These are phyloP conservation scores for Botryotinia globosa DNA, from an alignment of 2,329 filamentous ascomycete species.

Conservation along the genomic window DNA sequence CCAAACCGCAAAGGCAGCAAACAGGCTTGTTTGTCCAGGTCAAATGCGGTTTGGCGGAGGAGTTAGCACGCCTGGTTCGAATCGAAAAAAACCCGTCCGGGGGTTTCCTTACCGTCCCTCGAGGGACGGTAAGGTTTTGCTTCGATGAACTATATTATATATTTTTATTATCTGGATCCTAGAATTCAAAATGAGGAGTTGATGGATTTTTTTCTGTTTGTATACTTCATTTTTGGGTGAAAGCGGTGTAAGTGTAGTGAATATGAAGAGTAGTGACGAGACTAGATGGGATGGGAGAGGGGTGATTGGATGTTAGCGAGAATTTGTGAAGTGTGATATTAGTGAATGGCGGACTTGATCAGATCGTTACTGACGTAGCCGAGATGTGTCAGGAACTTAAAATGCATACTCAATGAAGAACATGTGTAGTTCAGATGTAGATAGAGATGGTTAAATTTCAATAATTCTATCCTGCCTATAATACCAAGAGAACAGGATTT, in stretches of 20 bases:
- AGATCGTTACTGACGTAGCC: background rate
- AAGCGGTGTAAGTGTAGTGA: background rate
- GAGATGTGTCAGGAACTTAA: background rate
- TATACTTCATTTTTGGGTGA: background rate
- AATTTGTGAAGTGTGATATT: background rate
- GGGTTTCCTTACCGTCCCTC: background rate
- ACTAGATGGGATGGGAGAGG: background rate
- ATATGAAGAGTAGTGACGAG: background rate
- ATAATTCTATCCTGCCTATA: background rate
- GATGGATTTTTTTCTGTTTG: background rate
- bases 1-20: background rate
- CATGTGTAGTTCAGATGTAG: background rate
- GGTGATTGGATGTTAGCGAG: background rate
- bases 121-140: constrained; percentile 3
- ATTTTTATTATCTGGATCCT: background rate
- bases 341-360: background rate
- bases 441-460: background rate
- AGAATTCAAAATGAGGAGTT: background rate
- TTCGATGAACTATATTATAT: background rate
- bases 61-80: constrained; percentile 10
- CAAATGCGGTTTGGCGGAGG: constrained; percentile 12
- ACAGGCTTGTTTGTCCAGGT: constrained; percentile 1
- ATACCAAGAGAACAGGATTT: background rate
- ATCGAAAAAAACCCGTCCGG: constrained; percentile 11
- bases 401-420: no score